Conservation (phyloP, 306 rosid species). For the Fragaria iinumae region DNA sequence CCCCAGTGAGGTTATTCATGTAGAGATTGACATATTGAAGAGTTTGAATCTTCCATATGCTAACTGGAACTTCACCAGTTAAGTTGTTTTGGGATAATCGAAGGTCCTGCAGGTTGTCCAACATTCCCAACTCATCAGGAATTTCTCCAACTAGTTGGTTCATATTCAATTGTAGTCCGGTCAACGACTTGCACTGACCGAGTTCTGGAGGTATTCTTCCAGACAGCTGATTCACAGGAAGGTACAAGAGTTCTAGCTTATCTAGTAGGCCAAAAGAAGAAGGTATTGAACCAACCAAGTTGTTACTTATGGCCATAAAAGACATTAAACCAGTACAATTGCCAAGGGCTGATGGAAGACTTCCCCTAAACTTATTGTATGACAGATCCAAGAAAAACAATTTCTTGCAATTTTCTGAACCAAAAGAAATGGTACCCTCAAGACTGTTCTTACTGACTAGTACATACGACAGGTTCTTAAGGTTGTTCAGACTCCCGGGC, state of each 20-base stretch:
- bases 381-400: slow-evolving; percentile 52
- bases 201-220: slow-evolving; percentile 72
- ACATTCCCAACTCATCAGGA: slow-evolving; percentile 66
- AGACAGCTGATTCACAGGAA: slow-evolving; percentile 51
- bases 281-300: slow-evolving; percentile 64
- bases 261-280: slow-evolving; percentile 55
- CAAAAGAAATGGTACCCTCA: slow-evolving; percentile 58
- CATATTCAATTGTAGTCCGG: slow-evolving; percentile 37
- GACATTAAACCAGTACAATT: slow-evolving; percentile 44
- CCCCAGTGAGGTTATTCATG: slow-evolving; percentile 66
- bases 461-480: slow-evolving; percentile 36
- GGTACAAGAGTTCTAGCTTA: slow-evolving; percentile 37
- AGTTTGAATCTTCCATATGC: slow-evolving; percentile 77
- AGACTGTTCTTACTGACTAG: slow-evolving; percentile 37
- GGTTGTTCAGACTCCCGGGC: slow-evolving; percentile 52
- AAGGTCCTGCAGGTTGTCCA: slow-evolving; percentile 47
- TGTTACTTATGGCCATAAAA: slow-evolving; percentile 36
- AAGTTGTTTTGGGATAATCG: slow-evolving; percentile 52
- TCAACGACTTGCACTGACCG: slow-evolving; percentile 63
- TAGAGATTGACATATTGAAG: slow-evolving; percentile 58
- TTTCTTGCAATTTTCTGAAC: slow-evolving; percentile 41
- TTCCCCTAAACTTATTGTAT: slow-evolving; percentile 49
- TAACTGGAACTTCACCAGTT: slow-evolving; percentile 68
- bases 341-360: slow-evolving; percentile 62
- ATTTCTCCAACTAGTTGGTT: slow-evolving; percentile 70